phyloP scores from a whole-genome alignment of 176 grass and related monocot genomes.

The Musa schizocarpa region DNA sequence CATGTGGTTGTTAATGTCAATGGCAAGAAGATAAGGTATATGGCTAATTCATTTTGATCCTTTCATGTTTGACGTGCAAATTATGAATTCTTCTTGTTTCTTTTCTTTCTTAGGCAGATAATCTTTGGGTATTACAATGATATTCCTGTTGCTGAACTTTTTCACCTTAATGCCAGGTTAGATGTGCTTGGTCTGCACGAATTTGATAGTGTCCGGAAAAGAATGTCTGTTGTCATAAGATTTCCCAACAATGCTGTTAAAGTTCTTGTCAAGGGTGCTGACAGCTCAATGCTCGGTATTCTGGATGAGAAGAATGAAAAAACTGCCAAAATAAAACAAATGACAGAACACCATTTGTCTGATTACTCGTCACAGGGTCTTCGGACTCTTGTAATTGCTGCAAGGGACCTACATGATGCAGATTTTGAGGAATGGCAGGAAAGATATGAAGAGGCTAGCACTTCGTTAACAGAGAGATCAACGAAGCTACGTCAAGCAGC shows the following conservation, averaged over 20 bases:
- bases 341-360: conserved; percentile 63
- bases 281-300: conserved; percentile 87
- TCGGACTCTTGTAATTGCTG: conserved; percentile 77
- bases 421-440: conserved; percentile 87
- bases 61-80: background rate
- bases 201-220: conserved; percentile 96
- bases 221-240: conserved; percentile 96
- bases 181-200: conserved; percentile 99
- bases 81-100: background rate
- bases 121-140: background rate
- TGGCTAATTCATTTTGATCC: background rate
- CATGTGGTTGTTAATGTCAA: conserved; percentile 89
- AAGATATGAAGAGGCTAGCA: conserved; percentile 91
- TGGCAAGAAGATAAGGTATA: conserved; percentile 80
- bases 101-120: background rate
- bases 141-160: conserved; percentile 20
- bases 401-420: conserved; percentile 51
- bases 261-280: conserved; percentile 98
- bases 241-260: conserved; percentile 82
- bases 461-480: conserved; percentile 80
- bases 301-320: conserved; percentile 35
- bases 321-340: conserved; percentile 45
- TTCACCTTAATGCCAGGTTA: conserved; percentile 40
- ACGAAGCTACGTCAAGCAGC: conserved; percentile 87
- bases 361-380: conserved; percentile 76